Evolutionary conservation across 306 rosid species (phyloP).

Genomic region (Cucurbita maxima): DNA sequence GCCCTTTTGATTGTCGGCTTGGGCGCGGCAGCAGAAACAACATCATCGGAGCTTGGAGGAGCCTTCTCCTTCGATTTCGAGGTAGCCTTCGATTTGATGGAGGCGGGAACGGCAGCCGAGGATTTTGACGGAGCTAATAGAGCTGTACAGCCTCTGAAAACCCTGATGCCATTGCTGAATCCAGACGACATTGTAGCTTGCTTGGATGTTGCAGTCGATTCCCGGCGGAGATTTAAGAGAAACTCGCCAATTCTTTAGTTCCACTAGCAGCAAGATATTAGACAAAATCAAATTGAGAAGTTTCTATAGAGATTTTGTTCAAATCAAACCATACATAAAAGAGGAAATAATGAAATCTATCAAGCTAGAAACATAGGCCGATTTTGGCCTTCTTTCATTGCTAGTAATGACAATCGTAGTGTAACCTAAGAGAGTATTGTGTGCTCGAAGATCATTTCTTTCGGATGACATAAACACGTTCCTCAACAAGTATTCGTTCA

Average conservation of each 20-base stretch:
- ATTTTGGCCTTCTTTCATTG: too few species aligned
- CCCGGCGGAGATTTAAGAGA: not conserved
- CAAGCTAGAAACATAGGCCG: too few species aligned
- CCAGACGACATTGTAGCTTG: conserved; percentile 1
- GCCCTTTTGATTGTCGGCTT: not conserved
- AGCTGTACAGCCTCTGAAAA: conserved; percentile 19
- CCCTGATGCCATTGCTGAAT: conserved; percentile 7
- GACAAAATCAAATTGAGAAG: too few species aligned
- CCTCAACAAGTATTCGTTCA: too few species aligned
- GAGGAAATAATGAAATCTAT: too few species aligned
- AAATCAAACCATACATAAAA: too few species aligned
- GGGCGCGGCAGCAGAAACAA: not conserved
- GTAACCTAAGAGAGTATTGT: too few species aligned
- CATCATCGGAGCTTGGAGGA: not conserved
- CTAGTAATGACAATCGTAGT: too few species aligned
- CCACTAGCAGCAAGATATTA: too few species aligned
- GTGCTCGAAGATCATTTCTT: too few species aligned
- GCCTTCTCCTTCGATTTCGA: conserved; percentile 4
- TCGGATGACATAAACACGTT: too few species aligned
- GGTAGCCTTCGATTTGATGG: conserved; percentile 1
- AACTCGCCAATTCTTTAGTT: not conserved
- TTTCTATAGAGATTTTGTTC: too few species aligned
- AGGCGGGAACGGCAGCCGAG: not conserved
- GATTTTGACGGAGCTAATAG: conserved; percentile 18
- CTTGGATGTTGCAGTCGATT: not conserved